Percentiles rank a stretch among this genome's conserved stretches.
Conservation (phyloP, 345 rosid species). For the Citrus reticulata region DNA sequence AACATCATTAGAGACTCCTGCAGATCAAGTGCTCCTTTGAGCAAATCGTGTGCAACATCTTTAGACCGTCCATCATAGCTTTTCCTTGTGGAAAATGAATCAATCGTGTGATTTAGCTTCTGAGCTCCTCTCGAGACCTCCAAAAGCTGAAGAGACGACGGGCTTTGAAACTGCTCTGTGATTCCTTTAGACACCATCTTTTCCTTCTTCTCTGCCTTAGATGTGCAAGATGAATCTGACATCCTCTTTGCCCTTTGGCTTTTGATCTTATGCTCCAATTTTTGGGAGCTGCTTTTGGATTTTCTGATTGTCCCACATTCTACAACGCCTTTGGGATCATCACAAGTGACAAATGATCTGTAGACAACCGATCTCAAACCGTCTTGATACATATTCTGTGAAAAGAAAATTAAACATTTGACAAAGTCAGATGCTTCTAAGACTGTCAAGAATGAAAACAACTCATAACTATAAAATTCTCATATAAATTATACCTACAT, state of each 20-base stretch:
- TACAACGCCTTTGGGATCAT: conserved; percentile 83
- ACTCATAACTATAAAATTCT: not conserved
- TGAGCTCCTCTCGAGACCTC: conserved; percentile 82
- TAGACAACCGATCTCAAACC: conserved; percentile 55
- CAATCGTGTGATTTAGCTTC: conserved; percentile 66
- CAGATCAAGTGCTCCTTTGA: conserved; percentile 83
- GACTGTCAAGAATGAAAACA: not conserved
- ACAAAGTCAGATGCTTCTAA: conserved; percentile 23
- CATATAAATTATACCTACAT: conserved; percentile 15
- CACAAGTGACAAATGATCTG: conserved; percentile 80
- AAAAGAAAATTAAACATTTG: conserved; percentile 9
- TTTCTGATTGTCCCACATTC: conserved; percentile 73
- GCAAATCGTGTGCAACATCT: conserved; percentile 63
- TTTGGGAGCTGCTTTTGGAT: conserved; percentile 40
- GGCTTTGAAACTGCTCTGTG: conserved; percentile 16
- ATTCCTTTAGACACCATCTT: conserved; percentile 23
- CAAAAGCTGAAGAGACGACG: conserved; percentile 60
- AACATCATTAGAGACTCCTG: conserved; percentile 81
- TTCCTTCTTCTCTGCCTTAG: conserved; percentile 26
- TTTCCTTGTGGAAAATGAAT: conserved; percentile 55
- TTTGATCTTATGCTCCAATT: conserved; percentile 37
- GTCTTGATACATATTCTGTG: conserved; percentile 66
- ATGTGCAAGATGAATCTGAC: conserved; percentile 15
- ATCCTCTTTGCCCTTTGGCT: conserved; percentile 22
- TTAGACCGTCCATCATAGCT: conserved; percentile 40